Evolutionary conservation across 1,284 basidiomycete species (phyloP), one percentile per base, ranked within the genome.

Genomic region (Taiwanofungus camphoratus): DNA sequence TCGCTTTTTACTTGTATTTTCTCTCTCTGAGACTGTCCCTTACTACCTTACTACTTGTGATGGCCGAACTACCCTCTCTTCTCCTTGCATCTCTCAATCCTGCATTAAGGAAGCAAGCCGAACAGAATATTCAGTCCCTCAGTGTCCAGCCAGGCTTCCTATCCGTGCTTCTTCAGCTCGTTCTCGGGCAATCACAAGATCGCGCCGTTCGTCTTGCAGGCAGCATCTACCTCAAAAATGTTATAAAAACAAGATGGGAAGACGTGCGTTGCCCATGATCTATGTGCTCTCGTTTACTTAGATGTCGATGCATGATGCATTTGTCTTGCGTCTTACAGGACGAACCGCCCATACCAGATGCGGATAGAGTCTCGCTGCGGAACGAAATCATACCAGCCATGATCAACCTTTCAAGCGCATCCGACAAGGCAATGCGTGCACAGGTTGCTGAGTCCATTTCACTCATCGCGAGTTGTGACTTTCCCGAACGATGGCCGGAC

Each of bases 391-490:
- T 94, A 2, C 82, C 87, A 4, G 82, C 90, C 19, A 91, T 95
- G 82, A 79, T 93, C 43, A 65, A 78, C 21, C 71, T 95, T 31
- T 82, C 87, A 1, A 66, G 63, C 46, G 71, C 79, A 15, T 66
- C 75, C 20, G 84, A 88, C 62, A 87, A 83, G 57, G 53, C 71
- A 1, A 69, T 87, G 44, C 76, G 86, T 11, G 80, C 85, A 3
- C 92, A 96, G 64, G 77, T 96, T 22, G 92, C 91, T 19, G 92
- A 96, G 64, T 79, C 89, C 5, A 83, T 96, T 30, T 82, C 92
- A 9, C 74, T 92, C 48, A 85, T 96, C 58, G 92, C 93, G 5
- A 78, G 84, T 45, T 71, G 81, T 23, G 93, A 96, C 67, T 97
- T 96, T 61, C 93, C 92, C 7, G 65, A 73, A 16, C 76, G 78